A percentile compares a stretch with the other conserved stretches of the same genome.
Conservation (phyloP, 2,329 filamentous ascomycete species). For the Botrytis fragariae region DNA sequence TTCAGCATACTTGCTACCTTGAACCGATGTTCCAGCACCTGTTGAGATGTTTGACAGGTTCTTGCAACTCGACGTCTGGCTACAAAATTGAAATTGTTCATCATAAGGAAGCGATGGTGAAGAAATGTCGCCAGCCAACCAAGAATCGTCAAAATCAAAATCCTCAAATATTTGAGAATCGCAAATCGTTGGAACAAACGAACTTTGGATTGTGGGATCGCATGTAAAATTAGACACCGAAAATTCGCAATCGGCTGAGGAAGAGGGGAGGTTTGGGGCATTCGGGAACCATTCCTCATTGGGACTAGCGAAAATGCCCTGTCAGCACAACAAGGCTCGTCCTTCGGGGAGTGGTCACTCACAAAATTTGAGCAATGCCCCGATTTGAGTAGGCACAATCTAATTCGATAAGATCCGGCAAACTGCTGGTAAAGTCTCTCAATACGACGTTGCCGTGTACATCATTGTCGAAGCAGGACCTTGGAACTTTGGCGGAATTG, state of each 20-base stretch:
- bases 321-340: slow-evolving; percentile 1
- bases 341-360: not conserved
- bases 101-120: not conserved
- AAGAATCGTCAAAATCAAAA: not conserved
- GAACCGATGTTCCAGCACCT: not conserved
- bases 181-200: not conserved
- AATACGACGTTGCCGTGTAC: not conserved
- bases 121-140: not conserved
- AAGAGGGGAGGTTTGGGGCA: not conserved
- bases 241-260: not conserved
- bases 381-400: not conserved
- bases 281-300: not conserved
- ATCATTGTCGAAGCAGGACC: not conserved
- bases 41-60: not conserved
- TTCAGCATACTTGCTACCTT: not conserved
- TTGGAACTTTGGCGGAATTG: not conserved
- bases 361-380: not conserved
- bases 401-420: not conserved
- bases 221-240: not conserved
- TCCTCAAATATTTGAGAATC: not conserved
- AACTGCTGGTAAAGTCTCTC: not conserved
- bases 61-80: not conserved
- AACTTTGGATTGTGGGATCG: not conserved
- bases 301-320: not conserved
- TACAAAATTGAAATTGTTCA: not conserved